Percentiles rank a stretch among this genome's conserved stretches.
Evolutionary conservation across 352 stramenopile species (phyloP).

Genomic region (Phytophthora chlamydospora): DNA sequence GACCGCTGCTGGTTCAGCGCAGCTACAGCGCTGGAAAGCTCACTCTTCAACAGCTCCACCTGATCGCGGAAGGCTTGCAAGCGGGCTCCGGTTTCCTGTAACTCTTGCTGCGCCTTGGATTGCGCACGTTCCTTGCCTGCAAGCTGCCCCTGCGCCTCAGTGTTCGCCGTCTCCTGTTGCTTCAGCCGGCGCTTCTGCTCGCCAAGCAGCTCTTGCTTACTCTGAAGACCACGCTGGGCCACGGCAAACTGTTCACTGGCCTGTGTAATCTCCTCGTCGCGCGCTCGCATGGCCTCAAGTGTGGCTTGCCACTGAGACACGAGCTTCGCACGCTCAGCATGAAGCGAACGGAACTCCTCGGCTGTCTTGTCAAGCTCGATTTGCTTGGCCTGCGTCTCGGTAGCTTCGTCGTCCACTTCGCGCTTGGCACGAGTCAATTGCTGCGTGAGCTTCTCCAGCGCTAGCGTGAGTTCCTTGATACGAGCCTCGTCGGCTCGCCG

Average conservation of each 20-base stretch:
- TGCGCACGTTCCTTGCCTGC: constrained; percentile 73
- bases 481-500: constrained; percentile 93
- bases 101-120: constrained; percentile 72
- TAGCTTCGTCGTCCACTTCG: constrained; percentile 81
- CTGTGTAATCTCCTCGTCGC: constrained; percentile 93
- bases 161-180: constrained; percentile 88
- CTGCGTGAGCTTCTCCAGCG: constrained; percentile 94
- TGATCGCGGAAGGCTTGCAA: constrained; percentile 90
- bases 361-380: constrained; percentile 96
- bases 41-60: constrained; percentile 93
- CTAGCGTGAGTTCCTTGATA: constrained; percentile 94
- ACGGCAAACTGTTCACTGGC: constrained; percentile 90
- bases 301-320: constrained; percentile 96
- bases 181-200: constrained; percentile 85
- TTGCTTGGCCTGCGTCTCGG: constrained; percentile 95
- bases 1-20: constrained; percentile 83
- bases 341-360: constrained; percentile 93
- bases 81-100: constrained; percentile 56
- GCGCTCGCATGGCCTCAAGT: constrained; percentile 92
- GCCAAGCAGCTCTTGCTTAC: constrained; percentile 72
- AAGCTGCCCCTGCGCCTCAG: constrained; percentile 76
- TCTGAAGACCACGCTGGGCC: constrained; percentile 53
- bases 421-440: constrained; percentile 80
- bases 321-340: constrained; percentile 94
- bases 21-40: constrained; percentile 87